phyloP scores from a whole-genome alignment of 208 protist species.

The Perkinsela sp. region DNA sequence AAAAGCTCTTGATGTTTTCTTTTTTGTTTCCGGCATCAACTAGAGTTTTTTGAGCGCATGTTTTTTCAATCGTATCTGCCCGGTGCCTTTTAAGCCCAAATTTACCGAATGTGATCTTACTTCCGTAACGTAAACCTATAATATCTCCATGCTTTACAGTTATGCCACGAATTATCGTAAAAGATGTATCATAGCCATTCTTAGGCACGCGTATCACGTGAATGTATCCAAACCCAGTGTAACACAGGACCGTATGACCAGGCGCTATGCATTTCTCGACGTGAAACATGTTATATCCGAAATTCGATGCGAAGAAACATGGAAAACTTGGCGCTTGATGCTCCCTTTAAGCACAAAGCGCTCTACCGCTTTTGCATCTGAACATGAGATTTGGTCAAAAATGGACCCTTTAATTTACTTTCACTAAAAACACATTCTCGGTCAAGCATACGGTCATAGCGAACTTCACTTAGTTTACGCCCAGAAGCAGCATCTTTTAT shows the following conservation, averaged over 20 bases:
- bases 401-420: conserved; percentile 34
- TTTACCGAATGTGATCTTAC: background rate
- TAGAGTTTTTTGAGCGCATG: background rate
- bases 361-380: conserved; percentile 4
- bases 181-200: background rate
- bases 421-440: conserved; percentile 38
- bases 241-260: background rate
- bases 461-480: conserved; percentile 30
- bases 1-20: background rate
- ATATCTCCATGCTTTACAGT: background rate
- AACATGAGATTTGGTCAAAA: conserved; percentile 34
- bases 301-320: too few relatives aligned
- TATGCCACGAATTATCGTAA: background rate
- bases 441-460: conserved; percentile 41
- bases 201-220: background rate
- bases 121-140: background rate
- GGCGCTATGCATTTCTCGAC: background rate
- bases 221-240: background rate
- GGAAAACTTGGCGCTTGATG: too few relatives aligned
- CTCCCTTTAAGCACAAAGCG: too few relatives aligned
- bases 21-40: background rate
- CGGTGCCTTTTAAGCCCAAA: background rate
- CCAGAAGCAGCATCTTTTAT: conserved; percentile 27
- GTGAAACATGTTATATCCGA: conserved; percentile 1
- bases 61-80: too few relatives aligned